Conservation (phyloP, 768 basidiomycete species). For the Podaxis rugospora region DNA sequence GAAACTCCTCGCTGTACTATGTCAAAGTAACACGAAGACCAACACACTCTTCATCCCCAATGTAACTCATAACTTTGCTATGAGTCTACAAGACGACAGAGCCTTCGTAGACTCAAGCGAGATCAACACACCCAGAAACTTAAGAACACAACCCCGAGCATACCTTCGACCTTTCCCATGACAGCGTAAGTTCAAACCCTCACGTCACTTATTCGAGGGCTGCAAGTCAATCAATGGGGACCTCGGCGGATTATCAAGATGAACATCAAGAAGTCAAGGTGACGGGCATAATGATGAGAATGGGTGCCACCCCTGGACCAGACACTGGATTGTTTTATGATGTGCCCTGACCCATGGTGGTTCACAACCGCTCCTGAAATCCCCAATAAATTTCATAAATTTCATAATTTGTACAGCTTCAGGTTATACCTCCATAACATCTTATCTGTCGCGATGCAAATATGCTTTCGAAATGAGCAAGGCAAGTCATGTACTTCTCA, state of each 20-base stretch:
- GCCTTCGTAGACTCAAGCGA: neutral
- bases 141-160: neutral
- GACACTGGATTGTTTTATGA: neutral
- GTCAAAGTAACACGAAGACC: neutral
- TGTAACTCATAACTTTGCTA: neutral
- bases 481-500: neutral
- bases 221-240: neutral
- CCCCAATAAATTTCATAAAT: neutral
- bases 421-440: neutral
- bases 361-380: neutral
- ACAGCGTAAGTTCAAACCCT: slow-evolving; percentile 10
- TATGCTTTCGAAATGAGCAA: neutral
- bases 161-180: slow-evolving; percentile 9
- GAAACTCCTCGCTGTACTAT: neutral
- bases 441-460: neutral
- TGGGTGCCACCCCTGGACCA: neutral
- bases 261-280: neutral
- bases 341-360: neutral
- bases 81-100: neutral
- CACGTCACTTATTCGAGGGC: slow-evolving; percentile 3
- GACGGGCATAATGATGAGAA: neutral
- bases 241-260: neutral
- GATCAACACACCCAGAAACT: neutral
- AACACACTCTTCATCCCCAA: neutral
- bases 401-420: neutral